A percentile compares a stretch with the other conserved stretches of the same genome.
Conservation (phyloP, 2,329 filamentous ascomycete species). For the Akanthomyces dipterigenus region DNA sequence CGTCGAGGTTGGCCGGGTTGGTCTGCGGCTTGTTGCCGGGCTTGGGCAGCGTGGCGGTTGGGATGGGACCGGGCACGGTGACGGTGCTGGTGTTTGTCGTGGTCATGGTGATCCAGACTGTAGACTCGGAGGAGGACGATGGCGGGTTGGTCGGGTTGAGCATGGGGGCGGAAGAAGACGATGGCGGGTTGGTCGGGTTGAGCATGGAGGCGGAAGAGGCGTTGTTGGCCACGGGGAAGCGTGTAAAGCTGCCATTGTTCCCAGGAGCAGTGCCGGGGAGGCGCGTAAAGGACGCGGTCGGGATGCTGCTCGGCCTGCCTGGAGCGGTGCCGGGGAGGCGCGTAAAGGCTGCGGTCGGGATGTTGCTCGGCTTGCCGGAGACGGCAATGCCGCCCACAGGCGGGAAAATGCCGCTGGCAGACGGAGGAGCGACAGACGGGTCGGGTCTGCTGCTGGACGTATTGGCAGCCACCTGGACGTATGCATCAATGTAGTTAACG, state of each 20-base stretch:
- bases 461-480: slow-evolving; percentile 17
- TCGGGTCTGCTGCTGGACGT: background rate
- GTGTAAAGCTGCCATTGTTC: background rate
- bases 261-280: background rate
- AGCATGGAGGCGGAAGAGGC: slow-evolving; percentile 4
- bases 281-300: background rate
- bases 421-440: background rate
- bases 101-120: slow-evolving; percentile 18
- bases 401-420: background rate
- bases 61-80: background rate
- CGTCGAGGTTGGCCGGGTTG: slow-evolving; percentile 27
- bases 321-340: background rate
- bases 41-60: slow-evolving; percentile 9
- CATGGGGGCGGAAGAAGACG: slow-evolving; percentile 3
- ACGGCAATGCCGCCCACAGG: background rate
- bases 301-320: background rate
- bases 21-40: slow-evolving; percentile 10
- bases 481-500: slow-evolving; percentile 48
- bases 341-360: background rate
- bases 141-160: background rate
- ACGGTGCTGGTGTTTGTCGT: slow-evolving; percentile 8
- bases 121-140: background rate
- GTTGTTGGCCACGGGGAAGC: background rate
- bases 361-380: background rate
- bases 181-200: background rate